Percentiles rank a stretch among this genome's conserved stretches.
phyloP scores from a whole-genome alignment of 495 filamentous ascomycete species.

The Massariosphaeria phaeospora region DNA sequence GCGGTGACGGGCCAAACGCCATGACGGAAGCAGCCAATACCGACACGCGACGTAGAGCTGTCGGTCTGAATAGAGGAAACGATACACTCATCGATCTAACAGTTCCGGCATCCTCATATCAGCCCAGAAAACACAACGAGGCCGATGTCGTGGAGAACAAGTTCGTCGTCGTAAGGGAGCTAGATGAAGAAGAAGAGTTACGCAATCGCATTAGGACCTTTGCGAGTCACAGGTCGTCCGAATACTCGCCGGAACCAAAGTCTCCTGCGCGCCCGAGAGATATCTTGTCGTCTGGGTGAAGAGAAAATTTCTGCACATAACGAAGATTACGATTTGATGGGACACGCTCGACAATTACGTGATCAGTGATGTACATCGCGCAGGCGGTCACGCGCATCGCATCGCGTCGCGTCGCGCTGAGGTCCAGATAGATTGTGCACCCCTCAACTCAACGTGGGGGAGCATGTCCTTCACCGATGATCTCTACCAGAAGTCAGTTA shows the following conservation, averaged over 20 bases:
- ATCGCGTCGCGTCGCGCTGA: no score
- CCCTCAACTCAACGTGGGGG: no score
- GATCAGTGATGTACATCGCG: no score
- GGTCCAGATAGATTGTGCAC: no score
- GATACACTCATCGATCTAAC: neutral
- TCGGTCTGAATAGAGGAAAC: no score
- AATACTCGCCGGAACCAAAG: constrained; percentile 11
- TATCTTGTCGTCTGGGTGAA: constrained; percentile 18
- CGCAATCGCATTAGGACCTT: constrained; percentile 8
- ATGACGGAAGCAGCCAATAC: neutral
- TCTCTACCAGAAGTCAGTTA: no score
- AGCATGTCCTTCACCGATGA: no score
- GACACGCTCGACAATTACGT: no score
- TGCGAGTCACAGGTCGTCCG: constrained; percentile 1
- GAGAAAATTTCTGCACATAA: neutral
- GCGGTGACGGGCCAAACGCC: neutral
- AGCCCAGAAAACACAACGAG: neutral
- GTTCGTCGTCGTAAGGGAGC: neutral
- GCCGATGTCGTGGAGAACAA: neutral
- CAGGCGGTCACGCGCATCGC: no score
- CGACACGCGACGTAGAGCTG: no score
- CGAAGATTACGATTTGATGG: no score
- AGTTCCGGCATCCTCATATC: constrained; percentile 2
- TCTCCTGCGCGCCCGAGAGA: constrained; percentile 12
- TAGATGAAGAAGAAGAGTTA: constrained; percentile 17